Percentiles rank a stretch among this genome's conserved stretches.
Conservation (phyloP, 495 filamentous ascomycete species). For the Daldinia decipiens region DNA sequence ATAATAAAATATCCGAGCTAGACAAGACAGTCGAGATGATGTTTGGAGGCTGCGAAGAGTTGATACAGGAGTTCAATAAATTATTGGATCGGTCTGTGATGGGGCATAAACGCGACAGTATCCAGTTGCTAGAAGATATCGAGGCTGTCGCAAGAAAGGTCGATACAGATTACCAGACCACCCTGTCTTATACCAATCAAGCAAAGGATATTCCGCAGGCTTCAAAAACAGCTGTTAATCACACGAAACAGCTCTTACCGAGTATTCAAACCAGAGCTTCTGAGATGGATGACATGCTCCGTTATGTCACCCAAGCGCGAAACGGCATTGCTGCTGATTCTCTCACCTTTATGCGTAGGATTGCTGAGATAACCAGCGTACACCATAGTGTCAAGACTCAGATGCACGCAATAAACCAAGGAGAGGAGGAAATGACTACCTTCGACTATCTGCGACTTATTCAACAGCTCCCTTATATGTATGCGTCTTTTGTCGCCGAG, state of each 20-base stretch:
- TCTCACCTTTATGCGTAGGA: conserved; percentile 77
- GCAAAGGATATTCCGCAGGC: conserved; percentile 79
- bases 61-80: conserved; percentile 61
- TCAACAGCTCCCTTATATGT: conserved; percentile 83
- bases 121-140: conserved; percentile 80
- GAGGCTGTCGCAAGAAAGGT: conserved; percentile 86
- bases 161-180: conserved; percentile 83
- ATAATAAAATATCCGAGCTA: conserved; percentile 56
- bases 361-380: conserved; percentile 79
- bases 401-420: conserved; percentile 75
- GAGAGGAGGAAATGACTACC: conserved; percentile 71
- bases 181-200: conserved; percentile 72
- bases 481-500: conserved; percentile 88
- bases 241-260: conserved; percentile 89
- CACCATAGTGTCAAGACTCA: conserved; percentile 74
- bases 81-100: conserved; percentile 57
- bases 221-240: conserved; percentile 85
- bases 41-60: conserved; percentile 56
- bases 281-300: conserved; percentile 80
- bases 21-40: conserved; percentile 58
- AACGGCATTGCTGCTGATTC: conserved; percentile 67
- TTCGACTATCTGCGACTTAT: conserved; percentile 81
- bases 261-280: conserved; percentile 72
- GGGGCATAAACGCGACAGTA: conserved; percentile 53
- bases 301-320: conserved; percentile 69